Evolutionary conservation across 116 monocot genomes (phyloP).

Genomic region (Iris pallida): DNA sequence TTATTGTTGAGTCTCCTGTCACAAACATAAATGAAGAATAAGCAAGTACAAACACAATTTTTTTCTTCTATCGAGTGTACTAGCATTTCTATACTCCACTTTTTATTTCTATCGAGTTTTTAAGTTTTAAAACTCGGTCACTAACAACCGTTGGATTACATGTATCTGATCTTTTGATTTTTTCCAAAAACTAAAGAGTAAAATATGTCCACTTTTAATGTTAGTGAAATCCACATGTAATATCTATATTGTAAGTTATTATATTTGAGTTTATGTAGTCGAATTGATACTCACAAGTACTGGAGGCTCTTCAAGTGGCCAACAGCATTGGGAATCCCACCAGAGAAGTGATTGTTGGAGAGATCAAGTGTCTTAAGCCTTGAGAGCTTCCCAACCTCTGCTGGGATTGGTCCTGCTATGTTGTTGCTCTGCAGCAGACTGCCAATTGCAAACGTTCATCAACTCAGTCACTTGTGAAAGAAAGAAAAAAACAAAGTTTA

Average conservation of each 20-base stretch:
- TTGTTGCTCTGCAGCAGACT: slow-evolving; percentile 67
- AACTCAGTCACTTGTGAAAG: background rate
- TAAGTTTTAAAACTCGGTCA: too few relatives aligned
- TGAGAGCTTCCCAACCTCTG: slow-evolving; percentile 49
- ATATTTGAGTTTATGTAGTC: too few relatives aligned
- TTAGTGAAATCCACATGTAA: too few relatives aligned
- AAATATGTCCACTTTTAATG: background rate
- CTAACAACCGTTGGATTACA: too few relatives aligned
- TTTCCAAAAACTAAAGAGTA: background rate
- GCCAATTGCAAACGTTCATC: slow-evolving; percentile 2
- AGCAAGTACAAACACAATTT: too few relatives aligned
- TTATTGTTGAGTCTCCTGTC: slow-evolving; percentile 65
- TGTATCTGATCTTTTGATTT: too few relatives aligned
- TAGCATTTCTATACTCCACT: too few relatives aligned
- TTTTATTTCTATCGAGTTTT: background rate
- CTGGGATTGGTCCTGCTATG: slow-evolving; percentile 51
- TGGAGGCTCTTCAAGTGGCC: slow-evolving; percentile 44
- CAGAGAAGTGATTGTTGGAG: slow-evolving; percentile 51
- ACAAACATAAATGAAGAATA: background rate
- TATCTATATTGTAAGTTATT: too few relatives aligned
- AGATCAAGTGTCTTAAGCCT: slow-evolving; percentile 56
- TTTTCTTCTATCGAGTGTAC: background rate
- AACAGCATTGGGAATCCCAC: slow-evolving; percentile 39
- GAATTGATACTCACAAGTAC: slow-evolving; percentile 71
- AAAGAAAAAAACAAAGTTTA: background rate